phyloP scores from a whole-genome alignment of 768 basidiomycete species.

The Lyophyllum decastes region DNA sequence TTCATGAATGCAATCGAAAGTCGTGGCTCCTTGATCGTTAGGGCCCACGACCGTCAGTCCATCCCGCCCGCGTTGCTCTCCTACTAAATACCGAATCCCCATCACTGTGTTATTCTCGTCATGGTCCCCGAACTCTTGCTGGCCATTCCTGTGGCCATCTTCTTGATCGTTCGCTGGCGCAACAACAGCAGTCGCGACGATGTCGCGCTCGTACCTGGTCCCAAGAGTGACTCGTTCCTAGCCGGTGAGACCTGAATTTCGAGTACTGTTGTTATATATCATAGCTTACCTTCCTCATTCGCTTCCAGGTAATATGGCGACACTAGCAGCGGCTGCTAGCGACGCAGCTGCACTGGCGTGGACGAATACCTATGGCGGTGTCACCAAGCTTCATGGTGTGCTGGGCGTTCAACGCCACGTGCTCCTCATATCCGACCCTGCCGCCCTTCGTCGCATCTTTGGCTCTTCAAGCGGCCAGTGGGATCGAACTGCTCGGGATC shows the following conservation, averaged over 20 bases:
- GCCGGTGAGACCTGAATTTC: neutral
- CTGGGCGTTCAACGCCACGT: constrained; percentile 7
- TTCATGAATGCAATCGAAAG: neutral
- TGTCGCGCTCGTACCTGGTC: constrained; percentile 2
- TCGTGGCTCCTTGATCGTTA: neutral
- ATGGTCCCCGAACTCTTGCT: neutral
- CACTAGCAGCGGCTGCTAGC: neutral
- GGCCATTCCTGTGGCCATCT: neutral
- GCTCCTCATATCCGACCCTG: constrained; percentile 5
- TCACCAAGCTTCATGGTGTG: constrained; percentile 7
- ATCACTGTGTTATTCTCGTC: neutral
- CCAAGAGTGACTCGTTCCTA: constrained; percentile 3
- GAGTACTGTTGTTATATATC: neutral
- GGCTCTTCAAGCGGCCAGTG: constrained; percentile 2
- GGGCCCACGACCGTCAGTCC: neutral
- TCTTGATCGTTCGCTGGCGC: constrained; percentile 1
- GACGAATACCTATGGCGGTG: constrained; percentile 7
- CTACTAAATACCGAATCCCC: neutral
- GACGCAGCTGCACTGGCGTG: constrained; percentile 5
- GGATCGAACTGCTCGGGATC: constrained; percentile 5
- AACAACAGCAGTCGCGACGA: neutral
- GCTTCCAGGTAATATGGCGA: constrained; percentile 3
- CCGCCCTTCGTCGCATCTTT: constrained; percentile 7
- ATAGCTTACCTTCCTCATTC: neutral
- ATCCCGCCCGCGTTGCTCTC: too few species aligned